Evolutionary conservation across 2,329 filamentous ascomycete genomes (phyloP).

Genomic region (Mycosphaerella arachidis): DNA sequence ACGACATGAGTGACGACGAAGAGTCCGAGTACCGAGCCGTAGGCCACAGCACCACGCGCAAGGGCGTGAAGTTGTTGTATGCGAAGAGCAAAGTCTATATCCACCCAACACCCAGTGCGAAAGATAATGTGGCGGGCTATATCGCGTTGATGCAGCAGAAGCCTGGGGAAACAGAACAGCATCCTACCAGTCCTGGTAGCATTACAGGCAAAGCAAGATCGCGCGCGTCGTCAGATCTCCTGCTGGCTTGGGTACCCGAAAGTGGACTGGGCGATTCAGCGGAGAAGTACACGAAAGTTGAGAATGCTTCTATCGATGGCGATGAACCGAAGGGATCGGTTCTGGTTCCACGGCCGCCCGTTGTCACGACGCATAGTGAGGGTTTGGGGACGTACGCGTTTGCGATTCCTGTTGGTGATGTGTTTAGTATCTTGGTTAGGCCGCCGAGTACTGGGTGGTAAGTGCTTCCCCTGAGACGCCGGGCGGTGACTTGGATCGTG

Average conservation of each 20-base stretch:
- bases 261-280: slow-evolving; percentile 73
- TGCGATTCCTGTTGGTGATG: slow-evolving; percentile 79
- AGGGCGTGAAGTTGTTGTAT: slow-evolving; percentile 87
- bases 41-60: slow-evolving; percentile 59
- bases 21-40: slow-evolving; percentile 95
- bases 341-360: slow-evolving; percentile 86
- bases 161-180: slow-evolving; percentile 35
- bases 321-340: slow-evolving; percentile 81
- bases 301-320: slow-evolving; percentile 74
- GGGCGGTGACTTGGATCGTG: too few species aligned
- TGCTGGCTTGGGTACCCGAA: slow-evolving; percentile 93
- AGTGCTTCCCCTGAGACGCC: too few species aligned
- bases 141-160: slow-evolving; percentile 92
- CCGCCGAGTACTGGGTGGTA: slow-evolving; percentile 88
- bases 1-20: slow-evolving; percentile 93
- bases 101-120: slow-evolving; percentile 85
- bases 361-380: slow-evolving; percentile 69
- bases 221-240: slow-evolving; percentile 64
- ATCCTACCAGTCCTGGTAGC: slow-evolving; percentile 10
- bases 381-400: slow-evolving; percentile 81
- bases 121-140: slow-evolving; percentile 93
- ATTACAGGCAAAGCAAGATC: slow-evolving; percentile 37
- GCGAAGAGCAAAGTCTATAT: slow-evolving; percentile 99
- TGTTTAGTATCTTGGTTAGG: slow-evolving; percentile 85
- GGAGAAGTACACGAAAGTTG: slow-evolving; percentile 91